Percentiles rank a stretch among this genome's conserved stretches.
Conservation (phyloP, 192 early-diverging fungal genomes). For the Lobulomyces angularis region DNA sequence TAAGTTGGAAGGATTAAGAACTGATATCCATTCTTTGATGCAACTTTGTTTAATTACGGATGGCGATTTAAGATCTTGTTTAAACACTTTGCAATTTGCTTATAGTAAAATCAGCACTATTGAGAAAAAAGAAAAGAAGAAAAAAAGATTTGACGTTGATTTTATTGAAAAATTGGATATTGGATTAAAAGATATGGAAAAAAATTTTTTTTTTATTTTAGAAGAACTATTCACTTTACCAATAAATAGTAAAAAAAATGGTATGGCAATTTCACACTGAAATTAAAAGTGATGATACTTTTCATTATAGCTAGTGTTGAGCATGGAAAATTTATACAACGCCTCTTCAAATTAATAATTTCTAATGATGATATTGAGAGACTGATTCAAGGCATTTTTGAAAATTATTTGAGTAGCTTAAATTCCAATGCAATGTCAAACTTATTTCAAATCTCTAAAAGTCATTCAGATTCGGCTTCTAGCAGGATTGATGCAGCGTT, state of each 20-base stretch:
- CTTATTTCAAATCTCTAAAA: too few relatives aligned
- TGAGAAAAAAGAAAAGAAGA: not conserved
- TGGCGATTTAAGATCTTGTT: conserved; percentile 76
- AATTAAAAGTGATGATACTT: not conserved
- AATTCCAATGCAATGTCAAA: not conserved
- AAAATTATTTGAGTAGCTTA: not conserved
- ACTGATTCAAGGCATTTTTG: not conserved
- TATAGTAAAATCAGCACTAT: conserved; percentile 3
- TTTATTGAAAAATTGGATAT: conserved; percentile 19
- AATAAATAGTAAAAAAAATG: too few relatives aligned
- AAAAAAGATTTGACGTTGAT: conserved; percentile 15
- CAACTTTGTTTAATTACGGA: conserved; percentile 62
- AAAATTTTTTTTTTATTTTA: conserved; percentile 71
- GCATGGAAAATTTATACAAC: not conserved
- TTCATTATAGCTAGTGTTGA: not conserved
- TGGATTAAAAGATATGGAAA: conserved; percentile 70
- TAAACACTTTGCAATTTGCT: conserved; percentile 74
- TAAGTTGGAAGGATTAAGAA: conserved; percentile 51
- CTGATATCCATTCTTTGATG: conserved; percentile 63
- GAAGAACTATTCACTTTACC: conserved; percentile 59
- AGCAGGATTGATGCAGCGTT: too few relatives aligned
- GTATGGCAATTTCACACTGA: too few relatives aligned
- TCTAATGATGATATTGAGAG: conserved; percentile 4
- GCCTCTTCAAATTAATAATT: not conserved
- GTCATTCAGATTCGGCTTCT: too few relatives aligned